Evolutionary conservation across 371 early-diverging fungal genomes (phyloP), one percentile per base, ranked within the genome.

Genomic region (Lichtheimia ornata): DNA sequence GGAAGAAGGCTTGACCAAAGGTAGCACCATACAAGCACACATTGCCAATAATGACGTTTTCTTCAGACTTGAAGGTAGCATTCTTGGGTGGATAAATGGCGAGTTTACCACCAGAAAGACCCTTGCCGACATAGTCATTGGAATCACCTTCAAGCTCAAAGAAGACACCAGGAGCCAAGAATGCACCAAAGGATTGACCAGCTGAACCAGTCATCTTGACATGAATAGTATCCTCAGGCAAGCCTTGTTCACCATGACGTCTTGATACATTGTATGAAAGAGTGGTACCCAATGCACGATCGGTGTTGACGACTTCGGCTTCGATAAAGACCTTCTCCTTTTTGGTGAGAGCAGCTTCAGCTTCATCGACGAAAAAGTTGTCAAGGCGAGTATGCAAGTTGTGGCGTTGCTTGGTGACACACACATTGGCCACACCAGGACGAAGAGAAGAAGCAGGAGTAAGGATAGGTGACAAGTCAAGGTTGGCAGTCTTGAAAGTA

Each of bases 71-170:
- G 83, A 95, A 97, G 40, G 67, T 65, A 5, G 88, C 81, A 56
- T 66, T 68, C 82, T 88, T 91, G 54, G 95, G 96, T 53, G 96
- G 96, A 71, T 89, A 96, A 55, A 97, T 86, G 18, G 92, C 86
- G 28, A 98, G 74, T 62, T 78, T 82, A 53, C 97, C 98, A 61
- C 97, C 97, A 22, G 94, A 94, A 41, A 98, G 84, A 61, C 98
- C 98, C 84, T 98, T 98, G 64, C 98, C 98, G 47, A 96, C 97
- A 67, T 97, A 98, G 79, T 97, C 98, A 82, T 98, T 98, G 18
- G 96, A 87, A 70, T 97, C 98, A 64, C 98, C 98, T 73, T 98
- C 97, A 50, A 98, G 81, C 63, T 94, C 94, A 35, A 98, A 81
- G 35, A 90, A 87, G 58, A 97, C 80, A 66, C 97, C 97, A n/a